These are phyloP conservation scores for Microascus cirrosus DNA, from an alignment of 2,329 filamentous ascomycete genomes.

Conservation along the genomic window DNA sequence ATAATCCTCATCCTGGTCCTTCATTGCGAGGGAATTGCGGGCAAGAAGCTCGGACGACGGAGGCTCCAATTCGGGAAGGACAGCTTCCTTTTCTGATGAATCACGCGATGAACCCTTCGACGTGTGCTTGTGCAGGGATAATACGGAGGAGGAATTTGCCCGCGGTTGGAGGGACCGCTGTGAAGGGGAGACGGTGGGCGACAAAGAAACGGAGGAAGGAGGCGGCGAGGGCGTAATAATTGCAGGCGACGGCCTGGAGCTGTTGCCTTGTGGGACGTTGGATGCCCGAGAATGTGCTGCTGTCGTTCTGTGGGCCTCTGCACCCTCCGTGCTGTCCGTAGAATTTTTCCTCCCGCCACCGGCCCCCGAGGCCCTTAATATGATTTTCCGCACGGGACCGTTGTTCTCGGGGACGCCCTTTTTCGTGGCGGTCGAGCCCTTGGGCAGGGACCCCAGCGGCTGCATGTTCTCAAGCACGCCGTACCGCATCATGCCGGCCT, in stretches of 20 bases:
- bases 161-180: not conserved
- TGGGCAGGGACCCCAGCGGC: conserved; percentile 64
- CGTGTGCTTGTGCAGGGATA: not conserved
- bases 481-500: conserved; percentile 60
- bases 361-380: conserved; percentile 28
- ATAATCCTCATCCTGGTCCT: conserved; percentile 3
- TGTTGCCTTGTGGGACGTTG: conserved; percentile 9
- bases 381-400: conserved; percentile 27
- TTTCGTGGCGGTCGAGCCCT: conserved; percentile 26
- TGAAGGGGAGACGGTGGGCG: conserved; percentile 6
- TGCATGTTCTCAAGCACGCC: conserved; percentile 79
- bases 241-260: conserved; percentile 4
- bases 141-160: conserved; percentile 7
- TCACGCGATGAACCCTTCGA: not conserved
- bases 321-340: conserved; percentile 9
- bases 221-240: conserved; percentile 5
- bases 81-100: not conserved
- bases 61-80: not conserved
- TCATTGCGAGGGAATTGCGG: not conserved
- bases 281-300: conserved; percentile 9
- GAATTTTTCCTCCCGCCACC: conserved; percentile 11
- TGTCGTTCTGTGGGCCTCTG: conserved; percentile 6
- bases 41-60: not conserved
- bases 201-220: conserved; percentile 1
- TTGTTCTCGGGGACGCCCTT: not conserved